These are phyloP conservation scores for Gaultheria prostrata DNA, from an alignment of 148 eudicot genomes.

Conservation along the genomic window DNA sequence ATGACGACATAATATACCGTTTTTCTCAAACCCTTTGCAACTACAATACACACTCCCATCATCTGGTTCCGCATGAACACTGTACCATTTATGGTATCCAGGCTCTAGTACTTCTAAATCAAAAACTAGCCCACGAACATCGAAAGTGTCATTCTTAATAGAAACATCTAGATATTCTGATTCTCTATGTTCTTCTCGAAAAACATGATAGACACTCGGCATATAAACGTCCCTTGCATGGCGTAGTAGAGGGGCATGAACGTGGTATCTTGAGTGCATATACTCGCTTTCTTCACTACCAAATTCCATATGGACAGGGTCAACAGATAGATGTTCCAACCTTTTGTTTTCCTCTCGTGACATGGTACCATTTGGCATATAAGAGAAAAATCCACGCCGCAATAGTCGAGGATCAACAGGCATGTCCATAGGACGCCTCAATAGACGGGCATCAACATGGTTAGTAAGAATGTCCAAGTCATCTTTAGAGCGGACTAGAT, in stretches of 20 bases:
- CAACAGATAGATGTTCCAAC: neutral
- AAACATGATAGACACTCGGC: neutral
- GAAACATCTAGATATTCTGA: neutral
- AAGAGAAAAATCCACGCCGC: neutral
- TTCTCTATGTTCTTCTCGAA: neutral
- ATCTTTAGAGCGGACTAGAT: neutral
- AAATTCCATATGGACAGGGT: neutral
- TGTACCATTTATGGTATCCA: neutral
- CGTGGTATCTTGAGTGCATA: neutral
- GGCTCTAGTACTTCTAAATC: neutral
- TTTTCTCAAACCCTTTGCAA: conserved; percentile 1
- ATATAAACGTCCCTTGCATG: conserved; percentile 14
- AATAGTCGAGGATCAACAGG: neutral
- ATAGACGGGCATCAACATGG: neutral
- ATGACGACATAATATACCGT: conserved; percentile 4
- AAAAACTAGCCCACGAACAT: neutral
- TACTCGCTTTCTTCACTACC: neutral
- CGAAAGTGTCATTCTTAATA: neutral
- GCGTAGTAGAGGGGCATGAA: neutral
- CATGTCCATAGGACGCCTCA: neutral
- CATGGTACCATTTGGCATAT: neutral
- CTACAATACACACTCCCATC: neutral
- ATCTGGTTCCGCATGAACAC: conserved; percentile 5
- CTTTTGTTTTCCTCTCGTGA: neutral
- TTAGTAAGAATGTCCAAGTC: neutral